Evolutionary conservation across 2,329 filamentous ascomycete species (phyloP).

Genomic region (Ophiostoma sp.): DNA sequence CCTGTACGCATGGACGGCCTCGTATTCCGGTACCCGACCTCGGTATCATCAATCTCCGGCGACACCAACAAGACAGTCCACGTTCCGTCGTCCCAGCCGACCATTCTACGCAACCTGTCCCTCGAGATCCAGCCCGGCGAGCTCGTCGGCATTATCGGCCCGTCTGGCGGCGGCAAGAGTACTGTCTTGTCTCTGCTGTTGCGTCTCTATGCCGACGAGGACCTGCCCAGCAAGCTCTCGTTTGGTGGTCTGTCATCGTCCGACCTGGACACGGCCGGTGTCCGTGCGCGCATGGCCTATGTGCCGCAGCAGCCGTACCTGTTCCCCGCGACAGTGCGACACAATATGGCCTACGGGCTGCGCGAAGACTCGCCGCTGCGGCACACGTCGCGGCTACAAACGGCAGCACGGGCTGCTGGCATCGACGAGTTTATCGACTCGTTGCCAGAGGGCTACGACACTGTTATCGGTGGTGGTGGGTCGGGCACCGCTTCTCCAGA

Average conservation of each 20-base stretch:
- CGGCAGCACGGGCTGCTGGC: conserved; percentile 54
- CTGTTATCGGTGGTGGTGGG: conserved; percentile 59
- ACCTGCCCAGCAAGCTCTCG: conserved; percentile 41
- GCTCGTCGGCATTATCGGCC: conserved; percentile 73
- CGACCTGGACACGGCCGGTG: conserved; percentile 52
- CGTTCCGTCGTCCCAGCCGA: conserved; percentile 34
- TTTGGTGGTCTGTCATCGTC: conserved; percentile 55
- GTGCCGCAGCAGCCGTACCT: conserved; percentile 68
- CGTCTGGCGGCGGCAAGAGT: conserved; percentile 86
- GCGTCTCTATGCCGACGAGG: conserved; percentile 53
- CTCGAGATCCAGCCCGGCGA: conserved; percentile 58
- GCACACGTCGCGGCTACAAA: conserved; percentile 41
- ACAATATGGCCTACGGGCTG: conserved; percentile 80
- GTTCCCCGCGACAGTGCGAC: conserved; percentile 69
- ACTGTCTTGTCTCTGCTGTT: conserved; percentile 73
- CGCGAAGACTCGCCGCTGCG: conserved; percentile 48
- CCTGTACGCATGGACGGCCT: conserved; percentile 53
- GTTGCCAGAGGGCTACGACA: conserved; percentile 66
- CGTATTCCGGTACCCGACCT: conserved; percentile 63
- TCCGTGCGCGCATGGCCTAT: conserved; percentile 60
- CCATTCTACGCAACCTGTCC: conserved; percentile 58
- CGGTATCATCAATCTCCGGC: neutral
- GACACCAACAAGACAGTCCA: neutral
- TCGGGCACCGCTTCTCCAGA: conserved; percentile 37
- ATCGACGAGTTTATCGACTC: conserved; percentile 73